Evolutionary conservation across 1,139 yeast species (phyloP).

Genomic region (Yamadazyma spencermartinsiae): DNA sequence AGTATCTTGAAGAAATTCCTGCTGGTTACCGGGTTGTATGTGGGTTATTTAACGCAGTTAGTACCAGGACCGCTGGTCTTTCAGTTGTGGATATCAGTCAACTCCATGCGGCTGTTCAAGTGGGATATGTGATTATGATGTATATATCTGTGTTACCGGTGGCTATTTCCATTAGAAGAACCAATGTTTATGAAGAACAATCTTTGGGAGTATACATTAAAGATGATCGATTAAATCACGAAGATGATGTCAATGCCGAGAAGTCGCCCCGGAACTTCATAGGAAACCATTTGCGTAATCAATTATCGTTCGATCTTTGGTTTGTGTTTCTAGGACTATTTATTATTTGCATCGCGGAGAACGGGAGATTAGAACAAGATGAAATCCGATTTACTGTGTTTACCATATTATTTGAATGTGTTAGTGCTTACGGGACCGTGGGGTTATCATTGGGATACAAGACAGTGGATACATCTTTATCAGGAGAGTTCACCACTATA

Average conservation of each 20-base stretch:
- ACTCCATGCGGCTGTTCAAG: constrained; percentile 89
- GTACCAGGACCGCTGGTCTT: constrained; percentile 95
- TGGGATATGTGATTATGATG: constrained; percentile 95
- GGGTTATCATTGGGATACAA: constrained; percentile 89
- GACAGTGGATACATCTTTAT: constrained; percentile 61
- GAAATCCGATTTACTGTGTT: constrained; percentile 64
- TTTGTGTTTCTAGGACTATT: constrained; percentile 84
- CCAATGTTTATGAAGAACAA: constrained; percentile 97
- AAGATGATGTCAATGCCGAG: constrained; percentile 27
- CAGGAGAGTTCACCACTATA: constrained; percentile 67
- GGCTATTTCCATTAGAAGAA: constrained; percentile 93
- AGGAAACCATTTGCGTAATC: constrained; percentile 87
- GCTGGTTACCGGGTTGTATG: constrained; percentile 70
- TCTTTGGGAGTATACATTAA: constrained; percentile 80
- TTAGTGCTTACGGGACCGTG: constrained; percentile 95
- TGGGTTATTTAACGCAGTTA: constrained; percentile 87
- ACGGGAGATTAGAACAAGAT: constrained; percentile 51
- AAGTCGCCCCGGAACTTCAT: constrained; percentile 59
- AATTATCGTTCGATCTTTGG: constrained; percentile 94
- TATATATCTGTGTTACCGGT: constrained; percentile 93
- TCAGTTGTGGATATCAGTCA: constrained; percentile 64
- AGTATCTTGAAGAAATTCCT: constrained; percentile 49
- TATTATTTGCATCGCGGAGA: constrained; percentile 84
- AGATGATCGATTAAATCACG: constrained; percentile 29
- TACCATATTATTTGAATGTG: constrained; percentile 78